Evolutionary conservation across 78 protist species (phyloP).

Genomic region (Chrysochromulina tobinii): DNA sequence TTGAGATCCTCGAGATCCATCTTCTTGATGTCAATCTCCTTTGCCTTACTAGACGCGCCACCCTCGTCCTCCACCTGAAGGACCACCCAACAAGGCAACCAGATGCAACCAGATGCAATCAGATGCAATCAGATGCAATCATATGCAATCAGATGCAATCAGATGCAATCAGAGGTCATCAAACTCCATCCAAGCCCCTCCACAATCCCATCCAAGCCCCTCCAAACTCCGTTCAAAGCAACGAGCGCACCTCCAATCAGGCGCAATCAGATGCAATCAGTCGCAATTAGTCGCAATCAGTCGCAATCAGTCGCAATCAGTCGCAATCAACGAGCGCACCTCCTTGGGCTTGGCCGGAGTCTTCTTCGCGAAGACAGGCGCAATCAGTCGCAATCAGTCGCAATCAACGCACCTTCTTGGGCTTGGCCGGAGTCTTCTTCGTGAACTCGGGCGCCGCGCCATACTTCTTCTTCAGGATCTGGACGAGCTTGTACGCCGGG

Average conservation of each 20-base stretch:
- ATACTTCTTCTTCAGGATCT: constrained; percentile 33
- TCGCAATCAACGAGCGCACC: not conserved
- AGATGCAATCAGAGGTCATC: too few relatives aligned
- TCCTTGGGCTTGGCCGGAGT: not conserved
- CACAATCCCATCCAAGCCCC: too few relatives aligned
- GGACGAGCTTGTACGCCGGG: constrained; percentile 16
- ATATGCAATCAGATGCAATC: too few relatives aligned
- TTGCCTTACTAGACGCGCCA: not conserved
- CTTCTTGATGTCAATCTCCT: not conserved
- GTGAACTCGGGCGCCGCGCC: not conserved
- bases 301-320: too few relatives aligned
- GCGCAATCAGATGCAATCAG: too few relatives aligned
- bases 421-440: not conserved
- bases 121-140: too few relatives aligned
- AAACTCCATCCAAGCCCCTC: too few relatives aligned
- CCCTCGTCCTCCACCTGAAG: not conserved
- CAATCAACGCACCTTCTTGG: not conserved
- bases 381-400: too few relatives aligned
- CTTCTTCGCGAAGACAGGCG: not conserved
- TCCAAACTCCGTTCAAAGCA: too few relatives aligned
- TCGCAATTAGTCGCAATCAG: too few relatives aligned
- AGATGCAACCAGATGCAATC: too few relatives aligned
- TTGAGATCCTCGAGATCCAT: constrained; percentile 11
- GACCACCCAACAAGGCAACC: too few relatives aligned
- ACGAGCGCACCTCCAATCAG: not conserved